Conservation (phyloP, 148 eudicot genomes). For the Rhododendron molle region DNA sequence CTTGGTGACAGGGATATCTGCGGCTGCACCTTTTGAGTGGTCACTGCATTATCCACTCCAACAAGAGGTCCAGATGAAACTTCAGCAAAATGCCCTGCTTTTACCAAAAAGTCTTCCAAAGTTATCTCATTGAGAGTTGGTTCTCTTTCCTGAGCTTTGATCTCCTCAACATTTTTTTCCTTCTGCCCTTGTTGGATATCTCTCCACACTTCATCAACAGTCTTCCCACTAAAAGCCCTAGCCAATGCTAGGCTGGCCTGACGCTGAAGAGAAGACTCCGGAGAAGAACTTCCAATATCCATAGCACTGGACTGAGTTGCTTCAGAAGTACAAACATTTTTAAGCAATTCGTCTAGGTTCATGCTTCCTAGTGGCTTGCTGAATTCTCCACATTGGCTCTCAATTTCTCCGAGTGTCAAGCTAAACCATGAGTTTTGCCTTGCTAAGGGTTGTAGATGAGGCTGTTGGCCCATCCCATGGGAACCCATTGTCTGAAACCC, state of each 20-base stretch:
- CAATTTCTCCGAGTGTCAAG: conserved; percentile 44
- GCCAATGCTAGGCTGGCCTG: conserved; percentile 47
- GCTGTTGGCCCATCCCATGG: conserved; percentile 32
- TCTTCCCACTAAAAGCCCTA: conserved; percentile 46
- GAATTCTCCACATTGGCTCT: conserved; percentile 41
- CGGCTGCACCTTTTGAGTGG: conserved; percentile 29
- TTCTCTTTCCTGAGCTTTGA: conserved; percentile 33
- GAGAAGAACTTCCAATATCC: conserved; percentile 26
- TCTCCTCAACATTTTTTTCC: conserved; percentile 23
- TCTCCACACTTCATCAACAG: conserved; percentile 50
- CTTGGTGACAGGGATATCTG: conserved; percentile 44
- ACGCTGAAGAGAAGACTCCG: conserved; percentile 35
- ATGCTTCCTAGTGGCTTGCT: conserved; percentile 52
- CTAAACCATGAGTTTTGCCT: conserved; percentile 52
- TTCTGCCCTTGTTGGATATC: conserved; percentile 31
- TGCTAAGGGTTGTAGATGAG: conserved; percentile 28
- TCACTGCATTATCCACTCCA: conserved; percentile 37
- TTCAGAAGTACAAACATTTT: conserved; percentile 37
- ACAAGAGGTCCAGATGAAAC: conserved; percentile 30
- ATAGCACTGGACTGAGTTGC: conserved; percentile 19
- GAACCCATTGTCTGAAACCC: conserved; percentile 53
- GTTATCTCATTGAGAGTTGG: conserved; percentile 55
- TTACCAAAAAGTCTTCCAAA: conserved; percentile 68
- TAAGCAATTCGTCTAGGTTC: conserved; percentile 54
- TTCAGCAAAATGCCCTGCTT: conserved; percentile 57